Evolutionary conservation across 441 rosid genomes (phyloP), one percentile per base, ranked within the genome.

Genomic region (Adansonia grandidieri): DNA sequence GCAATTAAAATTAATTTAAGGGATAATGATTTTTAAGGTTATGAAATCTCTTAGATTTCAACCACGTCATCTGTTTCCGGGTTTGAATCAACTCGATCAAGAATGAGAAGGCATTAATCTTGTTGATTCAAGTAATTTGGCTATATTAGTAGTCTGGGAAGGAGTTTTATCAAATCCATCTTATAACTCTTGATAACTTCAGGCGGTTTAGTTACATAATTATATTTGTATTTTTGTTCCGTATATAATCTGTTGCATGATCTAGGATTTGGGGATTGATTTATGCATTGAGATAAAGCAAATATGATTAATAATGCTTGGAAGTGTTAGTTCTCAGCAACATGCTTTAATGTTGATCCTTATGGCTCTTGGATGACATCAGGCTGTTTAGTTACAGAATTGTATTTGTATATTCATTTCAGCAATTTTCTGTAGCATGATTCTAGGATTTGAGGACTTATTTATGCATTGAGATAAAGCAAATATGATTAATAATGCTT

Each of bases 181-280:
- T 11, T 68, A 44, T 19, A 15, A 1, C 32, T n/a, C 2, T 66
- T 1, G 42, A 32, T 69, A 22, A 69, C 57, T 69, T 19, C 2
- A 13, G 57, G 8, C 2, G 17, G 57, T 70, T 70, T 24, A 24
- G 5, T 70, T 70, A 0, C 40, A 69, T 10, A 66, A 37, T 44
- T 45, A 11, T 44, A 47, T 44, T 66, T 67, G 9, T 44, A 44
- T 67, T 44, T 45, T 4, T 10, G 1, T 44, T 20, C 10, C 20
- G 37, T 37, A 28, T 68, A 68, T 48, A 11, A 67, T 45, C 53
- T 45, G 2, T 70, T 10, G 19, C 24, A 71, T 24, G 61, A n/a
- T 32, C 44, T 68, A 45, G 37, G 37, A 68, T 45, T 68, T 45
- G 32, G 56, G 24, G 72, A 68, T 40, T 40, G 70, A 42, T 47